Conservation (phyloP, 1,284 basidiomycete genomes). For the Takashimella tepidaria region DNA sequence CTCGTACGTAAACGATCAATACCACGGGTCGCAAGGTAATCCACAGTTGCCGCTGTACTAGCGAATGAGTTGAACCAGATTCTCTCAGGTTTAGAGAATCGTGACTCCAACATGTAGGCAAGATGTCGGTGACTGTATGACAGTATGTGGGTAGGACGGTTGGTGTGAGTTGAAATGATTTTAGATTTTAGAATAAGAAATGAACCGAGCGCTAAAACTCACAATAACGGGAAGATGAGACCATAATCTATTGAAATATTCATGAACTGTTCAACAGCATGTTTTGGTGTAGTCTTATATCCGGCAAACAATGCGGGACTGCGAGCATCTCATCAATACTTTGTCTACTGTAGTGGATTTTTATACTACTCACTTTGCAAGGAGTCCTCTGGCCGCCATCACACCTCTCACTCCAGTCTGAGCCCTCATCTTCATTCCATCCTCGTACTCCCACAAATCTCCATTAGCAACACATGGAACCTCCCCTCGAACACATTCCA, state of each 20-base stretch:
- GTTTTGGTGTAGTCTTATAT: constrained; percentile 50
- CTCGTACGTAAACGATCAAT: constrained; percentile 13
- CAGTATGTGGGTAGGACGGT: background rate
- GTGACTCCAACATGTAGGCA: constrained; percentile 56
- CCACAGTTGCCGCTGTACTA: constrained; percentile 50
- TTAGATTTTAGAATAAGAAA: background rate
- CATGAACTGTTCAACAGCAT: constrained; percentile 53
- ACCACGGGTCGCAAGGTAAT: constrained; percentile 50
- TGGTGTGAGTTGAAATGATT: background rate
- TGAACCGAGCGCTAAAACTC: constrained; percentile 17
- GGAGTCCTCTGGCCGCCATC: constrained; percentile 57
- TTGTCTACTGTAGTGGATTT: background rate
- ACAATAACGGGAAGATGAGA: constrained; percentile 53
- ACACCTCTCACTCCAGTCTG: constrained; percentile 53
- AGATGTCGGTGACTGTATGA: constrained; percentile 49
- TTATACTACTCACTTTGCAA: constrained; percentile 54
- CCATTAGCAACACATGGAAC: constrained; percentile 58
- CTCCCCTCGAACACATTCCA: constrained; percentile 50
- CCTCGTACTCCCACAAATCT: constrained; percentile 53
- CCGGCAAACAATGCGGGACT: constrained; percentile 55
- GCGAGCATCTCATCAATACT: too few relatives aligned
- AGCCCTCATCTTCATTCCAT: constrained; percentile 50
- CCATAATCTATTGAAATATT: constrained; percentile 51
- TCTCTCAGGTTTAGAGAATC: constrained; percentile 50
- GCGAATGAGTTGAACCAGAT: constrained; percentile 53